These are phyloP conservation scores for Termitomyces heimii DNA, from an alignment of 768 basidiomycete genomes.

Conservation along the genomic window DNA sequence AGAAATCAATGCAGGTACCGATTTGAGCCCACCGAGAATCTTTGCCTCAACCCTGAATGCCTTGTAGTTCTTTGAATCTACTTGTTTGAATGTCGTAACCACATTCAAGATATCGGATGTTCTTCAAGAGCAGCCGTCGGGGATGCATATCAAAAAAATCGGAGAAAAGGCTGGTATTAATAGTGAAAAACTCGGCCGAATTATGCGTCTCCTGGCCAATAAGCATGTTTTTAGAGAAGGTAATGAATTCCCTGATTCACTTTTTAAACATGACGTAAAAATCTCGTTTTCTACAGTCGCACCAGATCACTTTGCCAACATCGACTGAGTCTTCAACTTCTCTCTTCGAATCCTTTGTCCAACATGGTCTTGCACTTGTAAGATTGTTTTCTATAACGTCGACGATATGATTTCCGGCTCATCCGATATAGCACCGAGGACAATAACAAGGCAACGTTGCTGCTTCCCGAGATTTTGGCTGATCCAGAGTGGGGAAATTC, in stretches of 20 bases:
- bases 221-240: not conserved
- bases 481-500: not conserved
- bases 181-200: not conserved
- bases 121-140: constrained; percentile 27
- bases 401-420: not conserved
- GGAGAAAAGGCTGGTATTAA: not conserved
- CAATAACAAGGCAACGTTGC: not conserved
- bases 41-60: too few species aligned
- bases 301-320: not conserved
- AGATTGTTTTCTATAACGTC: not conserved
- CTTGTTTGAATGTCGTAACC: constrained; percentile 23
- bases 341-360: not conserved
- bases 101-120: constrained; percentile 32
- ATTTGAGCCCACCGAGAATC: not conserved
- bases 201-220: not conserved
- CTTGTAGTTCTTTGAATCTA: not conserved
- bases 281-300: not conserved
- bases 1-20: not conserved
- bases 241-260: not conserved
- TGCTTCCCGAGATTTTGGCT: too few species aligned
- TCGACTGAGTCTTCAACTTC: not conserved
- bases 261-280: not conserved
- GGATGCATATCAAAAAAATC: constrained; percentile 9
- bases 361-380: not conserved
- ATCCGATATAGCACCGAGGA: not conserved